Evolutionary conservation across 2,329 filamentous ascomycete genomes (phyloP).

Genomic region (Colletotrichum sp.): DNA sequence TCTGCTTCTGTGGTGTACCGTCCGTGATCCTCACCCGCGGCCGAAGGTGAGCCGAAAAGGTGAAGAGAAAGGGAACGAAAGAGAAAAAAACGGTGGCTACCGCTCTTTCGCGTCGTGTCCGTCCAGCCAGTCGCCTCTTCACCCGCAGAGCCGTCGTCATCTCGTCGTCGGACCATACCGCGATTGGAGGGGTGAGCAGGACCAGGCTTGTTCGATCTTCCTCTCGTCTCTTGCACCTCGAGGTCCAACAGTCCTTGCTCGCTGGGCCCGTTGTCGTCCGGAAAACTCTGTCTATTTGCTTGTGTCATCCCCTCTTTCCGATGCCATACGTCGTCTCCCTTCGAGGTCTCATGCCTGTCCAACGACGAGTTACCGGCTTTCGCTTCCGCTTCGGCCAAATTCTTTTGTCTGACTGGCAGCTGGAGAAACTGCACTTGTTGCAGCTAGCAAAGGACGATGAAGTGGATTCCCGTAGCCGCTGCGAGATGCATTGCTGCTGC

Average conservation of each 20-base stretch:
- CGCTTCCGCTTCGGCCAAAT: neutral
- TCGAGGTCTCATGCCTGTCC: neutral
- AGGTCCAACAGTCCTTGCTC: neutral
- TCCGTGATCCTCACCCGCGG: neutral
- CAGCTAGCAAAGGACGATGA: neutral
- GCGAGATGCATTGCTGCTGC: neutral
- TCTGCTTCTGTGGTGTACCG: neutral
- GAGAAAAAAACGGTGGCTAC: neutral
- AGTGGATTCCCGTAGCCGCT: neutral
- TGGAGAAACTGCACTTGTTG: neutral
- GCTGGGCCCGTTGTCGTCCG: conserved; percentile 1
- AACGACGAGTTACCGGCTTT: neutral
- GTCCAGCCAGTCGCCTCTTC: neutral
- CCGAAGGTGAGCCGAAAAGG: neutral
- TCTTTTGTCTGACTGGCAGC: neutral
- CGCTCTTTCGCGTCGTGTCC: neutral
- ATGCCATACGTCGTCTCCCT: neutral
- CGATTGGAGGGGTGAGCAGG: neutral
- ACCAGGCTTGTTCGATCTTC: neutral
- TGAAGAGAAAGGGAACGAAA: neutral
- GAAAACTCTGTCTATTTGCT: neutral
- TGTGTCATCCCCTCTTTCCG: neutral
- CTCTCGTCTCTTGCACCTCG: neutral
- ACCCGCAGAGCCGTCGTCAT: neutral
- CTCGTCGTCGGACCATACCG: neutral